Evolutionary conservation across 2,329 filamentous ascomycete species (phyloP).

Genomic region (Nannizzia gypsea): DNA sequence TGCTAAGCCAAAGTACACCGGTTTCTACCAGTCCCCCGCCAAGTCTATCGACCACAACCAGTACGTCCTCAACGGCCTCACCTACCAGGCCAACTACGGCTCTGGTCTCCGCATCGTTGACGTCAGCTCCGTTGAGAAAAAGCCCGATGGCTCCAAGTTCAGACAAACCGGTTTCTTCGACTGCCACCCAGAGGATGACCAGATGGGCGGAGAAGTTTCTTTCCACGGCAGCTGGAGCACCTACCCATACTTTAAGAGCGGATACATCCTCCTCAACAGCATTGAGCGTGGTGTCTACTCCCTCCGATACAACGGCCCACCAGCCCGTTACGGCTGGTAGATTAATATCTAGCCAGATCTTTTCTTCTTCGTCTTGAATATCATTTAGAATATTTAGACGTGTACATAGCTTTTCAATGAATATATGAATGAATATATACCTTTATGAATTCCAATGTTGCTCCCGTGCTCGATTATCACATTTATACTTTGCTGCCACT

Average conservation of each 20-base stretch:
- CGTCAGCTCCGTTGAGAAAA: slow-evolving; percentile 18
- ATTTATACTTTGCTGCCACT: no score
- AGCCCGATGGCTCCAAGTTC: slow-evolving; percentile 38
- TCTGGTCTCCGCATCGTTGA: slow-evolving; percentile 34
- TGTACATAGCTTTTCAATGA: slow-evolving; percentile 1
- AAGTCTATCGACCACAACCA: slow-evolving; percentile 41
- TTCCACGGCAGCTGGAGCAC: slow-evolving; percentile 40
- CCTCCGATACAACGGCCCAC: slow-evolving; percentile 28
- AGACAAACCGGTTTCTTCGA: slow-evolving; percentile 42
- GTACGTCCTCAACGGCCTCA: slow-evolving; percentile 36
- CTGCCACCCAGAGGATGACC: slow-evolving; percentile 42
- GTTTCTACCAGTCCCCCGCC: slow-evolving; percentile 32
- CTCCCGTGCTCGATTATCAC: no score
- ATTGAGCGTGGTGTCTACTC: slow-evolving; percentile 43
- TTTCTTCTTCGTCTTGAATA: neutral
- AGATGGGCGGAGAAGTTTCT: slow-evolving; percentile 28
- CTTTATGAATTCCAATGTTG: neutral
- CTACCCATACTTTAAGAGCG: slow-evolving; percentile 40
- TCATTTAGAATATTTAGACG: neutral
- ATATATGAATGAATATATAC: neutral
- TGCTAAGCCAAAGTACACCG: slow-evolving; percentile 34
- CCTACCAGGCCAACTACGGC: slow-evolving; percentile 43
- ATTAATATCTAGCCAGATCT: neutral
- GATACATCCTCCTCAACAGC: slow-evolving; percentile 41
- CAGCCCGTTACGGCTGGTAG: neutral